Evolutionary conservation across 2,329 filamentous ascomycete genomes (phyloP).

Genomic region (Ascochyta koolunga): DNA sequence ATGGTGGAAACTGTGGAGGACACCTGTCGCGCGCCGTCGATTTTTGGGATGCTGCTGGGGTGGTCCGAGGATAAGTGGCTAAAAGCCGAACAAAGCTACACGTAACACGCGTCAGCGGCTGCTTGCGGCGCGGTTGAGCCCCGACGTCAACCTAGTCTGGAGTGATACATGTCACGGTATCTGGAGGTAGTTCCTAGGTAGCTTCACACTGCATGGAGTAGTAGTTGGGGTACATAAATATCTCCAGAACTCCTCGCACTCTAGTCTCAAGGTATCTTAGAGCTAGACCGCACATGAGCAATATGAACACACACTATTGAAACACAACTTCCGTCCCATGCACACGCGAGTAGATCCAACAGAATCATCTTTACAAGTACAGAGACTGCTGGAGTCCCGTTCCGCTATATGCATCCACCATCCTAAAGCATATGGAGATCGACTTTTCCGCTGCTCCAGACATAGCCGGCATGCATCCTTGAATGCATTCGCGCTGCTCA

Average conservation of each 20-base stretch:
- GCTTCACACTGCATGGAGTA: no score
- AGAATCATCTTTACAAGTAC: slow-evolving; percentile 37
- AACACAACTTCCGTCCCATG: slow-evolving; percentile 16
- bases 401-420: slow-evolving; percentile 23
- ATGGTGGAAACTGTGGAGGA: slow-evolving; percentile 24
- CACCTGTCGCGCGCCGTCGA: slow-evolving; percentile 19
- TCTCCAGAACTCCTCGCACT: slow-evolving; percentile 13
- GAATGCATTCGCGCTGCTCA: not conserved
- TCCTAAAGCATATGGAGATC: slow-evolving; percentile 20
- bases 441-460: slow-evolving; percentile 16
- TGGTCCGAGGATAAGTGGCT: slow-evolving; percentile 18
- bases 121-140: not conserved
- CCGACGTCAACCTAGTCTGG: not conserved
- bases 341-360: slow-evolving; percentile 12
- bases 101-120: slow-evolving; percentile 7
- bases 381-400: slow-evolving; percentile 18
- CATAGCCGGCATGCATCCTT: not conserved
- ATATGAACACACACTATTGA: slow-evolving; percentile 20
- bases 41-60: slow-evolving; percentile 16
- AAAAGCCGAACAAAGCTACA: slow-evolving; percentile 22
- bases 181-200: no score
- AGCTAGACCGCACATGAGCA: slow-evolving; percentile 13
- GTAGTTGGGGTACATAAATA: slow-evolving; percentile 5
- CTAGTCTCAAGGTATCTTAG: slow-evolving; percentile 4
- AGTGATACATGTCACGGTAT: no score